Evolutionary conservation across 2,329 filamentous ascomycete species (phyloP).

Genomic region (Calonectria leucothoes): DNA sequence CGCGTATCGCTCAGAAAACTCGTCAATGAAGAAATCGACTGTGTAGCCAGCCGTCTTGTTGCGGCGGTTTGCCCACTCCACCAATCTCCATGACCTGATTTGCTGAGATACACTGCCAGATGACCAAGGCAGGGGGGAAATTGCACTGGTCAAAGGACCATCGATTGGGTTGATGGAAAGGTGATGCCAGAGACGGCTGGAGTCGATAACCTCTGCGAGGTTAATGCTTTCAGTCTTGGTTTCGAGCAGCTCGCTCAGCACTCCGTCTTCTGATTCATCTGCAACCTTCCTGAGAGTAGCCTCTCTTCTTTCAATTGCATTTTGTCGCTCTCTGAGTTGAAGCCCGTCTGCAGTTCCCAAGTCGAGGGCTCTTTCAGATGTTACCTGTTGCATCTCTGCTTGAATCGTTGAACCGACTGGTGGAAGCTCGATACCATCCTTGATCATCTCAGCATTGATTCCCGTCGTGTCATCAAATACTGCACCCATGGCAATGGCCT

Average conservation of each 20-base stretch:
- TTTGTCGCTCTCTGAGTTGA: conserved; percentile 77
- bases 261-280: conserved; percentile 80
- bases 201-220: conserved; percentile 77
- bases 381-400: conserved; percentile 86
- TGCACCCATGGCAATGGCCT: conserved; percentile 87
- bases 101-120: conserved; percentile 92
- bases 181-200: conserved; percentile 95
- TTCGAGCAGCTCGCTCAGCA: conserved; percentile 81
- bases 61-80: conserved; percentile 95
- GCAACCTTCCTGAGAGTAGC: conserved; percentile 87
- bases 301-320: conserved; percentile 84
- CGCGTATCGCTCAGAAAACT: conserved; percentile 87
- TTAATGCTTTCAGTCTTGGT: conserved; percentile 84
- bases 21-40: conserved; percentile 93
- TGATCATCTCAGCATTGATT: conserved; percentile 97
- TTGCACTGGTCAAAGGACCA: conserved; percentile 78
- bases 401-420: conserved; percentile 82
- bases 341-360: conserved; percentile 78
- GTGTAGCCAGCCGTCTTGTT: conserved; percentile 95
- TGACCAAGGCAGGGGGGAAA: conserved; percentile 86
- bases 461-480: conserved; percentile 93
- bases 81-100: conserved; percentile 89
- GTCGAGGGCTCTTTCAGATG: conserved; percentile 80
- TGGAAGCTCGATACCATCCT: conserved; percentile 85
- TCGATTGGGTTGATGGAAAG: conserved; percentile 91